Evolutionary conservation across 2,329 filamentous ascomycete genomes (phyloP), one percentile per base, ranked within the genome.

Genomic region (Nemania sp.): DNA sequence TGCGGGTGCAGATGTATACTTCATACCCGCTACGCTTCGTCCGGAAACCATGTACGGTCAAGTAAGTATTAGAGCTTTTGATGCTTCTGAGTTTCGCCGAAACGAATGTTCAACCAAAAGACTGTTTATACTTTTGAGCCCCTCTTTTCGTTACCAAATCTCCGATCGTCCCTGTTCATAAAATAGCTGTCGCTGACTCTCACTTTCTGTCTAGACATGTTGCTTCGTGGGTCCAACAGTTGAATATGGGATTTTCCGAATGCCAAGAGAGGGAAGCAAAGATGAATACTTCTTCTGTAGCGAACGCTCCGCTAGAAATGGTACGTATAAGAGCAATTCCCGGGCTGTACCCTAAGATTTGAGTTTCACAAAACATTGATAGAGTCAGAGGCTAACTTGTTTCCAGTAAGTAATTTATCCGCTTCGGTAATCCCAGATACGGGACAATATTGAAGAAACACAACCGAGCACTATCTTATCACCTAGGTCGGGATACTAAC

Each of bases 1-100:
- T 5, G 86, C 90, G 41, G 89, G 88, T 71, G 91, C 93, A 53
- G 92, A 92, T 69, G 91, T 98, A 64, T 98, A 91, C 83, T 92
- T 98, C 76, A 89, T 98, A 13, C 92, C 96, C 13, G 96, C 96
- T 18, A 98, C 96, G 63, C 87, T 99, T 69, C 88, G 96, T 70
- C 93, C 96, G 2, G 96, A 99, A 85, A 99, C 96, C 41, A 98
- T 99, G 95, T 99, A 98, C 79, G 97, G 97, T 47, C 96, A 98
- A 20, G 64, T 67, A 53, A 63, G 64, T 32, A 32, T 32, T 27
- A 3, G 5, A 26, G 5, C 2, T 20, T 18, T 27, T 59, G 5
- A 41, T 47, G 7, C 26, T 49, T 29, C 8, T 27, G 4, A 15
- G 24, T 18, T 18, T 29, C 10, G 4, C 29, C 24, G 11, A 27